A percentile compares a stretch with the other conserved stretches of the same genome.
Conservation (phyloP, 2,329 filamentous ascomycete species). For the Colletotrichum siamense region DNA sequence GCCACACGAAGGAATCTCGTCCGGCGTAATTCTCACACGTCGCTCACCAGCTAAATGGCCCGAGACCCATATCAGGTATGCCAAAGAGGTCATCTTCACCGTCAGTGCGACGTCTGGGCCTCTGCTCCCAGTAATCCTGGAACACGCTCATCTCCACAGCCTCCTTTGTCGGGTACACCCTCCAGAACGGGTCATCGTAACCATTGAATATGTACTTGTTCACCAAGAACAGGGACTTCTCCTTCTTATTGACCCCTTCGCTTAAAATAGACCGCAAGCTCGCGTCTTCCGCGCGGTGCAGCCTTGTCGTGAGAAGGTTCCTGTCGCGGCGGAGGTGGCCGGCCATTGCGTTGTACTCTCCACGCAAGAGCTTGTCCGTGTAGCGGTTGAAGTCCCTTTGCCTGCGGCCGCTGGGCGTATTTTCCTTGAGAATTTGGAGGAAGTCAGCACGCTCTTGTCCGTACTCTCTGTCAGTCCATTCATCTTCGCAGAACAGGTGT, state of each 20-base stretch:
- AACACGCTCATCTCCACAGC: neutral
- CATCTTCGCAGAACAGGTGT: neutral
- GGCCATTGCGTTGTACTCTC: neutral
- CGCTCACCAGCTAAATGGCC: neutral
- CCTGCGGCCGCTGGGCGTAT: neutral
- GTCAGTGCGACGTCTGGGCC: neutral
- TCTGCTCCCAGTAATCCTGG: neutral
- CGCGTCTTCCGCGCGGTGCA: neutral
- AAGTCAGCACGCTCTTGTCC: neutral
- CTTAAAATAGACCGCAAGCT: neutral
- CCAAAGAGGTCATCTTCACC: too few species aligned
- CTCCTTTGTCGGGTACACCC: neutral
- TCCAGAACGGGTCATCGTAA: neutral
- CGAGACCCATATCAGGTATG: neutral
- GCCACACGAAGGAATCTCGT: neutral
- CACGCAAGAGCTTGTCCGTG: neutral
- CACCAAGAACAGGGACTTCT: neutral
- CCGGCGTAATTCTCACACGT: neutral
- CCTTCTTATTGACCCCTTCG: neutral
- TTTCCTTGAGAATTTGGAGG: neutral
- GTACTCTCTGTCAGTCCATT: neutral
- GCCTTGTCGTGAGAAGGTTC: neutral
- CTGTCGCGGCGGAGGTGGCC: neutral
- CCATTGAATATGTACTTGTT: neutral
- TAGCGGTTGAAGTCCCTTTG: neutral